Conservation (phyloP, 306 rosid species). For the Datisca glomerata region DNA sequence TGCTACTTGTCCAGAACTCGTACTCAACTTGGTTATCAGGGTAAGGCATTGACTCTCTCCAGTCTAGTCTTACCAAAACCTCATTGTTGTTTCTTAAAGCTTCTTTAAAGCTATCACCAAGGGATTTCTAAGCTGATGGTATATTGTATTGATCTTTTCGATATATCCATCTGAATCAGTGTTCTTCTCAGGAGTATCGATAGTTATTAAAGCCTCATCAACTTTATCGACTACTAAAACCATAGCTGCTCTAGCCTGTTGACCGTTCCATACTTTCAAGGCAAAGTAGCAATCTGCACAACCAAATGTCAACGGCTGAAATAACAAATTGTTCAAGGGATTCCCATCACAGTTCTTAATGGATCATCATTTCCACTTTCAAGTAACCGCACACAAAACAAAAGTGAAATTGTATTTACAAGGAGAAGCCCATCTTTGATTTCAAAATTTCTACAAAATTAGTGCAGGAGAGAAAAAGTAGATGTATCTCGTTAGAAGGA, state of each 20-base stretch:
- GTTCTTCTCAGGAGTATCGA: conserved; percentile 64
- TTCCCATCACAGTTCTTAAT: too few relatives aligned
- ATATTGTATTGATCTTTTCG: conserved; percentile 44
- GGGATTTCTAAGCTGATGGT: conserved; percentile 58
- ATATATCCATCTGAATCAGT: conserved; percentile 53
- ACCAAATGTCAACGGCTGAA: too few relatives aligned
- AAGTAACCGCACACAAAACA: too few relatives aligned
- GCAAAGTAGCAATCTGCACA: conserved; percentile 68
- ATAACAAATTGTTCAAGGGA: background rate
- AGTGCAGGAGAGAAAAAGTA: too few relatives aligned
- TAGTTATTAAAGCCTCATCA: conserved; percentile 58
- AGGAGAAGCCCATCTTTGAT: too few relatives aligned
- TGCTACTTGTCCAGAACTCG: conserved; percentile 87
- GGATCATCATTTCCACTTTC: too few relatives aligned
- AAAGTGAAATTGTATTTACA: too few relatives aligned
- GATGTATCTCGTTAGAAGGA: too few relatives aligned
- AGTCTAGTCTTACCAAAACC: conserved; percentile 49
- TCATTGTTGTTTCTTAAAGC: conserved; percentile 27
- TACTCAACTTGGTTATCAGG: conserved; percentile 74
- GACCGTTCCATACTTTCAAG: conserved; percentile 78
- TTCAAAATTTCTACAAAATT: too few relatives aligned
- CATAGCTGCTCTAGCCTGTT: conserved; percentile 71
- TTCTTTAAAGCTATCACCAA: conserved; percentile 58
- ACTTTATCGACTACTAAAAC: conserved; percentile 49
- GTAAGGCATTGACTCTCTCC: conserved; percentile 78